Evolutionary conservation across 1,284 basidiomycete species (phyloP).

Genomic region (Leccinum subfulvum): DNA sequence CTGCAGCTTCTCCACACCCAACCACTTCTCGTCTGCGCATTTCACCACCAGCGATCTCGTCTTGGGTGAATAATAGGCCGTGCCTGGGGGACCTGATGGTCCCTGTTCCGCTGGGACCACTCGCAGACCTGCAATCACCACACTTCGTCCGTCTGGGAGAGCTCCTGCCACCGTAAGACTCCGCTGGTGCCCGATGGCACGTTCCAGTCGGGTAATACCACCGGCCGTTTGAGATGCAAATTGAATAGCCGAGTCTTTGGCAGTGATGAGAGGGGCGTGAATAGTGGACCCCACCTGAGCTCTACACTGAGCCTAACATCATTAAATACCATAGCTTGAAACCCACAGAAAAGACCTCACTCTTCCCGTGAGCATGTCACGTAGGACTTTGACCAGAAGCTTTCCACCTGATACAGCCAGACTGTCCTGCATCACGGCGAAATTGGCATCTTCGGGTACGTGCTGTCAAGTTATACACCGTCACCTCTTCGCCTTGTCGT

Average conservation of each 20-base stretch:
- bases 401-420: too few species aligned
- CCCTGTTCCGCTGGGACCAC: constrained; percentile 9
- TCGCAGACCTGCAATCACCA: constrained; percentile 23
- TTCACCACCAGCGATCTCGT: constrained; percentile 20
- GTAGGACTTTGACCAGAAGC: constrained; percentile 44
- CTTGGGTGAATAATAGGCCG: constrained; percentile 20
- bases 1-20: constrained; percentile 29
- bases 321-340: constrained; percentile 19
- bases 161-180: constrained; percentile 43
- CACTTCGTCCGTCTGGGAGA: constrained; percentile 42
- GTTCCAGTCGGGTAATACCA: constrained; percentile 54
- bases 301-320: constrained; percentile 42
- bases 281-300: constrained; percentile 47
- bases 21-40: constrained; percentile 25
- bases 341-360: constrained; percentile 30
- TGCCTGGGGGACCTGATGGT: constrained; percentile 5
- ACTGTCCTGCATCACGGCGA: too few species aligned
- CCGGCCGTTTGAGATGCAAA: constrained; percentile 58
- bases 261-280: constrained; percentile 28
- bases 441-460: too few species aligned
- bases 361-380: constrained; percentile 51
- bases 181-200: constrained; percentile 52
- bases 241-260: constrained; percentile 50
- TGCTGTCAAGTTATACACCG: too few species aligned
- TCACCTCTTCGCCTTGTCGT: too few species aligned